phyloP scores from a whole-genome alignment of 2,329 filamentous ascomycete species.

The Zymoseptoria passerinii region DNA sequence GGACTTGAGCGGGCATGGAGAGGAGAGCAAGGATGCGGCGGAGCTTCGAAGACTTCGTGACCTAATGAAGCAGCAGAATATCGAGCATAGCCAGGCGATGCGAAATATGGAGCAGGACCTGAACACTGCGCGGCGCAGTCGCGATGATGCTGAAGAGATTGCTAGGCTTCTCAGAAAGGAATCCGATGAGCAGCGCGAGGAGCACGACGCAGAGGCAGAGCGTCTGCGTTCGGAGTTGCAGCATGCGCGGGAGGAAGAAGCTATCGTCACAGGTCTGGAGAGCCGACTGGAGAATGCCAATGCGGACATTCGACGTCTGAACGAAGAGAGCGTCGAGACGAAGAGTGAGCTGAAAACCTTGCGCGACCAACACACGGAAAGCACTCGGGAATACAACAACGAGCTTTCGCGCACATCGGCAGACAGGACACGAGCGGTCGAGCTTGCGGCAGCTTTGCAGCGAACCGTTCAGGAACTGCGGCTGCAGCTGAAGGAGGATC shows the following conservation, averaged over 20 bases:
- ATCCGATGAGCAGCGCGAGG: conserved; percentile 16
- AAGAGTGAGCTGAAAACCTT: conserved; percentile 10
- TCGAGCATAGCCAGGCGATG: conserved; percentile 10
- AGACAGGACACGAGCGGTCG: conserved; percentile 17
- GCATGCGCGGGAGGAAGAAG: conserved; percentile 11
- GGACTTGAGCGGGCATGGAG: conserved; percentile 2
- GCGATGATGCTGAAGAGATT: conserved; percentile 18
- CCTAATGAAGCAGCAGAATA: conserved; percentile 14
- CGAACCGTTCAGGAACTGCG: conserved; percentile 19
- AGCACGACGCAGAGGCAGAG: conserved; percentile 16
- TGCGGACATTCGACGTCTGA: conserved; percentile 16
- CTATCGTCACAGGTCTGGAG: conserved; percentile 17
- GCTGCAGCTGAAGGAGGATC: conserved; percentile 17
- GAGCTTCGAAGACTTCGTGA: conserved; percentile 17
- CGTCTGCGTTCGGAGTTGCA: conserved; percentile 17
- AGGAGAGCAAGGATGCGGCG: conserved; percentile 8
- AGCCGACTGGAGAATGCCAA: conserved; percentile 13
- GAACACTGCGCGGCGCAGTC: conserved; percentile 13
- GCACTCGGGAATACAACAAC: conserved; percentile 11
- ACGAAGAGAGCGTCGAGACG: conserved; percentile 6
- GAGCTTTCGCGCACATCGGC: conserved; percentile 10
- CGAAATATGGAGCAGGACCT: conserved; percentile 17
- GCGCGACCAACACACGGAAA: conserved; percentile 10
- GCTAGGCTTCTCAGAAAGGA: conserved; percentile 17
- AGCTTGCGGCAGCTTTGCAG: conserved; percentile 15